Conservation (phyloP, 2,329 filamentous ascomycete species). For the Nannizziopsis arthrosporioides region DNA sequence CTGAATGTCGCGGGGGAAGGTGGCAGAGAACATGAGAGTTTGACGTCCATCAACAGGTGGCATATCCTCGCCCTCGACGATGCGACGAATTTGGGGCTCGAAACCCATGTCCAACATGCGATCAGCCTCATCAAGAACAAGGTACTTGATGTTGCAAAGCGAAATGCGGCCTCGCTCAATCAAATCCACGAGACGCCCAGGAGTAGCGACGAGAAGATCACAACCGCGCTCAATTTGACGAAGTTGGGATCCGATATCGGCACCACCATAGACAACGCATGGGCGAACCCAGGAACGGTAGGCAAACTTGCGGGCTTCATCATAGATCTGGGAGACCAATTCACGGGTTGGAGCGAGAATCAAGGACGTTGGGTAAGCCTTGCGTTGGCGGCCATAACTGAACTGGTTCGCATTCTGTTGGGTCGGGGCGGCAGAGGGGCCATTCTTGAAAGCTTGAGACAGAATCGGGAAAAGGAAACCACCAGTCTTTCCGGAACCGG, state of each 20-base stretch:
- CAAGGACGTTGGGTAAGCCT: constrained; percentile 91
- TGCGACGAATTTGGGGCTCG: constrained; percentile 97
- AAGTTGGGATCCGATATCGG: constrained; percentile 94
- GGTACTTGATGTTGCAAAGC: constrained; percentile 96
- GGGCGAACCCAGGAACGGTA: constrained; percentile 98
- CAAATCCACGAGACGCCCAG: constrained; percentile 91
- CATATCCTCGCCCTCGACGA: constrained; percentile 98
- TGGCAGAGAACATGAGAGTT: constrained; percentile 99
- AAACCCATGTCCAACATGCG: constrained; percentile 99
- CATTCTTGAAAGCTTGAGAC: constrained; percentile 89
- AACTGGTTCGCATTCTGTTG: constrained; percentile 47
- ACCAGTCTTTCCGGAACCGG: constrained; percentile 98
- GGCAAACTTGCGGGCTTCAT: constrained; percentile 93
- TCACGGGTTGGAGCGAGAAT: constrained; percentile 96
- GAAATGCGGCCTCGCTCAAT: constrained; percentile 98
- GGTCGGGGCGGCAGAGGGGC: constrained; percentile 59
- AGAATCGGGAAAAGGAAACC: constrained; percentile 98
- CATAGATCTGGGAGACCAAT: constrained; percentile 96
- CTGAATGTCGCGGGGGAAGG: constrained; percentile 97
- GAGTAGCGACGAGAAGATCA: constrained; percentile 91
- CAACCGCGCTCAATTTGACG: constrained; percentile 97
- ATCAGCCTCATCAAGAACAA: constrained; percentile 97
- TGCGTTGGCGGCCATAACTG: constrained; percentile 81
- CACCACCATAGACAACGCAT: constrained; percentile 97
- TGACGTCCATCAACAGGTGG: constrained; percentile 70